Base-by-base conservation (phyloP, 1,284 basidiomycete species). In the Cystobasidium sp. region DNA sequence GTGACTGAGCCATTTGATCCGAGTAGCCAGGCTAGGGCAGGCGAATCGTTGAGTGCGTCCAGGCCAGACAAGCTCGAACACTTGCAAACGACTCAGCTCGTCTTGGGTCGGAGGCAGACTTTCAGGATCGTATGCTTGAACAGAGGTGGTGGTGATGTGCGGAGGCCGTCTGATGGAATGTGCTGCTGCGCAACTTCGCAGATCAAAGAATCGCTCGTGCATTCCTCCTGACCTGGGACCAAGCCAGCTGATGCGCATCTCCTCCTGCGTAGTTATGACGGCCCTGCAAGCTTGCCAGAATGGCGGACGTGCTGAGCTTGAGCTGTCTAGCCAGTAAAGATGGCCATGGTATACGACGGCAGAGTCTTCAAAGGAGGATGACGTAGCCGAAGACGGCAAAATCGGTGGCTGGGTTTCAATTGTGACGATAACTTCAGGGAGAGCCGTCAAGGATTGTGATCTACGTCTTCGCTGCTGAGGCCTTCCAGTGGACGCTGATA, bases 301-400 rank as follows among this genome's bases (percentile, higher is more conserved):
- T 3, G 70, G 56, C 39, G 63, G 63, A 24, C 31, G 51, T 9
- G 41, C 49, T n/a, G 62, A 10, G 22, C 70, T 73, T 14, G 70
- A 73, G 63, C 70, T 73, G 44, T 73, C 66, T n/a, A 73, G 63
- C 70, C 70, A 73, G 53, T 52, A 66, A 18, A 73, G 55, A 8
- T 73, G 53, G 39, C 62, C 37, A 44, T 73, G 70, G 46, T 73
- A 44, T 5, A 73, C 53, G 16, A 73, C 43, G 41, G 46, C 39
- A 10, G 64, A 51, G 20, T 66, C 64, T n/a, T 66, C 64, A 24
- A 66, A 66, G 18, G 49, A 52, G 37, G 46, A 52, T 4, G 47
- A 6, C 31, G 64, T 37, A 53, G 49, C 8, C n/a, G 47, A 47
- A 24, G n/a, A 44, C 24, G 24, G 18, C n/a, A 31, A 9, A 12